These are phyloP conservation scores for Aphanocladium album DNA, from an alignment of 2,329 filamentous ascomycete species.

Conservation along the genomic window DNA sequence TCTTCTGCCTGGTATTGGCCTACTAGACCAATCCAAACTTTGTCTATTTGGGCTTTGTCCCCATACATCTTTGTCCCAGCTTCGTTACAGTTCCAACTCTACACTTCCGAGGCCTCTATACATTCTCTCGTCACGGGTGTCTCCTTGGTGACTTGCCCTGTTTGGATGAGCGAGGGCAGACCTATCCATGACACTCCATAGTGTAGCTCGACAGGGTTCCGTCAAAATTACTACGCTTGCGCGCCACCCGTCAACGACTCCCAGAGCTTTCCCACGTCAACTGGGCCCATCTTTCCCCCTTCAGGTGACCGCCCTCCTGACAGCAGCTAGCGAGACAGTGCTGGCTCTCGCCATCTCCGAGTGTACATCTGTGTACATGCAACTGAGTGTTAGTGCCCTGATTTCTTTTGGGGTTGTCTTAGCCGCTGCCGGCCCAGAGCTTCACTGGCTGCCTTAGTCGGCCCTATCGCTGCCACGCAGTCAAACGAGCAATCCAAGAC, in stretches of 20 bases:
- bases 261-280: not conserved
- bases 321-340: not conserved
- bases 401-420: not conserved
- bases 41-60: not conserved
- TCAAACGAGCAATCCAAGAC: not conserved
- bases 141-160: not conserved
- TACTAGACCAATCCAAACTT: not conserved
- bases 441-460: not conserved
- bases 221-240: not conserved
- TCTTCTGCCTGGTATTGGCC: not conserved
- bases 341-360: not conserved
- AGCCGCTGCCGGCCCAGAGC: not conserved
- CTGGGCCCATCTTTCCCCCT: conserved; percentile 6
- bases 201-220: conserved; percentile 9
- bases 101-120: not conserved
- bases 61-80: not conserved
- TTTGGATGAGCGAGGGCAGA: not conserved
- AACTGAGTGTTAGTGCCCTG: not conserved
- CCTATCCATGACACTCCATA: not conserved
- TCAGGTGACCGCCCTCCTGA: not conserved
- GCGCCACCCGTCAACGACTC: not conserved
- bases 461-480: not conserved
- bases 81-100: not conserved
- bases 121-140: not conserved
- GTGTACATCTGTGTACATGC: not conserved